A percentile compares a stretch with the other conserved stretches of the same genome.
phyloP scores from a whole-genome alignment of 306 rosid species.

The Malus orientalis region DNA sequence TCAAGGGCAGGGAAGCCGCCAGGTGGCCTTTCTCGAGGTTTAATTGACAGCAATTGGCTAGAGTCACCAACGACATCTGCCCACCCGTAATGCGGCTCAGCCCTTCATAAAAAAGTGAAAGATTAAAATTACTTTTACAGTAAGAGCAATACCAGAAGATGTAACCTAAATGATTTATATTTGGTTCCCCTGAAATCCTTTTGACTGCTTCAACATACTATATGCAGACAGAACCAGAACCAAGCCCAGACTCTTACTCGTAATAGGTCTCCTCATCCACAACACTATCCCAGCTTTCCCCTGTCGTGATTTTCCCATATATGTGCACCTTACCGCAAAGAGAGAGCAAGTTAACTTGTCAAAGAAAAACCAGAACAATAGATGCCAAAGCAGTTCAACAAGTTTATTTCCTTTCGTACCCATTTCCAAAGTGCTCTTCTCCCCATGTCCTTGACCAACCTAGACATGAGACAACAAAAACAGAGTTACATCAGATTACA shows the following conservation, averaged over 20 bases:
- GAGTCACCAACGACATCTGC: conserved; percentile 94
- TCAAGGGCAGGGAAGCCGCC: conserved; percentile 69
- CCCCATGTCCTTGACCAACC: conserved; percentile 99
- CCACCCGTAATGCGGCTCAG: conserved; percentile 97
- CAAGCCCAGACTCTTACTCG: conserved; percentile 43
- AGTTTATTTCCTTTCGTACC: conserved; percentile 32
- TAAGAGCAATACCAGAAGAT: background rate
- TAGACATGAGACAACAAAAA: conserved; percentile 24
- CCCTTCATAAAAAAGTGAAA: conserved; percentile 38
- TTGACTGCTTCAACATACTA: background rate
- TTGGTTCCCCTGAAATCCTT: background rate
- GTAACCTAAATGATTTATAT: background rate
- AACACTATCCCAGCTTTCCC: conserved; percentile 93
- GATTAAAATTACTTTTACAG: conserved; percentile 1
- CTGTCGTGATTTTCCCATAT: conserved; percentile 91
- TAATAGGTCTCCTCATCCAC: conserved; percentile 92
- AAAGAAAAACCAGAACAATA: background rate
- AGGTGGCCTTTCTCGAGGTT: conserved; percentile 76
- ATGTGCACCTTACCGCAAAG: conserved; percentile 86
- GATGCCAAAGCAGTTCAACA: background rate
- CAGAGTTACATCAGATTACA: conserved; percentile 1
- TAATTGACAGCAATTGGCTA: conserved; percentile 73
- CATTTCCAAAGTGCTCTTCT: conserved; percentile 97
- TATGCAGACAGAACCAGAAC: background rate
- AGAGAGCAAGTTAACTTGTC: conserved; percentile 8